Evolutionary conservation across 495 filamentous ascomycete genomes (phyloP).

Genomic region (Penicillium canariense): DNA sequence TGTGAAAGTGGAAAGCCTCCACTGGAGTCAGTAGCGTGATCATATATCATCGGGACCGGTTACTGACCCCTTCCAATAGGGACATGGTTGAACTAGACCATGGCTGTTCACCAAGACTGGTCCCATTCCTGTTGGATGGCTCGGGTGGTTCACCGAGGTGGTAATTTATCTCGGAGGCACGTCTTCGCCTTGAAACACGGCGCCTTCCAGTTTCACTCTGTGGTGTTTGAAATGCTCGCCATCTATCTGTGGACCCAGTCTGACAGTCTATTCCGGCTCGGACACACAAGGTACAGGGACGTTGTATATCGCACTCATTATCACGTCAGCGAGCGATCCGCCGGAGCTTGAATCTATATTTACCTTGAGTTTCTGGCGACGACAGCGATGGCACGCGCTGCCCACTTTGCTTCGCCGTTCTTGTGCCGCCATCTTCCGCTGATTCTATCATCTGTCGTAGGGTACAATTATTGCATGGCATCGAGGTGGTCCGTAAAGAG

Average conservation of each 20-base stretch:
- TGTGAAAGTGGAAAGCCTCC: slow-evolving; percentile 28
- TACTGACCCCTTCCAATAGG: slow-evolving; percentile 24
- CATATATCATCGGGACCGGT: not conserved
- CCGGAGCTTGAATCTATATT: not conserved
- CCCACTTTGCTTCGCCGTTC: slow-evolving; percentile 12
- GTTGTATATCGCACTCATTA: slow-evolving; percentile 18
- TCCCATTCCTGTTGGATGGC: not conserved
- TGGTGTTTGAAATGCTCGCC: not conserved
- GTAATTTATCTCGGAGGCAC: not conserved
- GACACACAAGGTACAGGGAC: slow-evolving; percentile 14
- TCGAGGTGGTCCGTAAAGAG: not conserved
- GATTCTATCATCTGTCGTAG: too few relatives aligned
- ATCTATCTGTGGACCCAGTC: not conserved
- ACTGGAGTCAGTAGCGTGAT: not conserved
- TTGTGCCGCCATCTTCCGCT: slow-evolving; percentile 5
- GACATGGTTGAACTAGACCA: slow-evolving; percentile 33
- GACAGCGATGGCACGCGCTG: slow-evolving; percentile 13
- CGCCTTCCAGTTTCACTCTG: not conserved
- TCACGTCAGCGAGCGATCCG: not conserved
- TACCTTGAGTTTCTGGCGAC: slow-evolving; percentile 16
- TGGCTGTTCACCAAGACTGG: not conserved
- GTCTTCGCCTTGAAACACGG: not conserved
- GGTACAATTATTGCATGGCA: too few relatives aligned
- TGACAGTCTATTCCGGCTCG: slow-evolving; percentile 9
- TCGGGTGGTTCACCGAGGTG: not conserved